Evolutionary conservation across 139 green algal genomes (phyloP), one percentile per base, ranked within the genome.

Genomic region (Tetraselmis striata): DNA sequence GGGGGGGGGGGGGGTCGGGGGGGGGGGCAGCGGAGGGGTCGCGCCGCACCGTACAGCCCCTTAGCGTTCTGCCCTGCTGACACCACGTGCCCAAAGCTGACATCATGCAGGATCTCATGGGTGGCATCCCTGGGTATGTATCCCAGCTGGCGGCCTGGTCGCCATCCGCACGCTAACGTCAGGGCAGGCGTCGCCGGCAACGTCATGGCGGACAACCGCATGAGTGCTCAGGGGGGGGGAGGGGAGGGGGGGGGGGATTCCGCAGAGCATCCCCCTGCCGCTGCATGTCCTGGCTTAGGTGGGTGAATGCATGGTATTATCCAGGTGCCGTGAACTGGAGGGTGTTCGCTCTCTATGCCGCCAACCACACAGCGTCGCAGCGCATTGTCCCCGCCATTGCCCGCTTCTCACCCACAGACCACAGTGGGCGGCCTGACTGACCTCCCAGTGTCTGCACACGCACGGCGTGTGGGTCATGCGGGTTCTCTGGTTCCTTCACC

Each of bases 391-490:
- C n/a, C n/a, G n/a, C n/a, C n/a, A n/a, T n/a, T n/a, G n/a, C n/a
- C n/a, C n/a, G n/a, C n/a, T n/a, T n/a, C n/a, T n/a, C n/a, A n/a
- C n/a, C n/a, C n/a, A n/a, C n/a, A n/a, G n/a, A n/a, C n/a, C n/a
- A n/a, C n/a, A n/a, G n/a, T n/a, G 45, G 18, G 18, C 45, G 45
- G 18, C 45, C 5, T 67, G 18, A 25, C 45, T 74, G 23, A 23
- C 84, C 88, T 32, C 75, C 31, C 23, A 92, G 59, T 2, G 80
- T 86, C 23, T 76, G 77, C 5, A 92, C 86, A 24, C 32, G 31
- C 32, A 92, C 82, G 26, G 89, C 89, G 75, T 91, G 77, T 23
- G 88, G 79, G 83, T 92, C 89, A n/a, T 86, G 77, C 22, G 28
- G 30, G 75, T 92, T 92, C 58, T 85, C 45, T 5, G 82, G 83